Evolutionary conservation across 2,329 filamentous ascomycete genomes (phyloP).

Genomic region (Cladorrhinum sp.): DNA sequence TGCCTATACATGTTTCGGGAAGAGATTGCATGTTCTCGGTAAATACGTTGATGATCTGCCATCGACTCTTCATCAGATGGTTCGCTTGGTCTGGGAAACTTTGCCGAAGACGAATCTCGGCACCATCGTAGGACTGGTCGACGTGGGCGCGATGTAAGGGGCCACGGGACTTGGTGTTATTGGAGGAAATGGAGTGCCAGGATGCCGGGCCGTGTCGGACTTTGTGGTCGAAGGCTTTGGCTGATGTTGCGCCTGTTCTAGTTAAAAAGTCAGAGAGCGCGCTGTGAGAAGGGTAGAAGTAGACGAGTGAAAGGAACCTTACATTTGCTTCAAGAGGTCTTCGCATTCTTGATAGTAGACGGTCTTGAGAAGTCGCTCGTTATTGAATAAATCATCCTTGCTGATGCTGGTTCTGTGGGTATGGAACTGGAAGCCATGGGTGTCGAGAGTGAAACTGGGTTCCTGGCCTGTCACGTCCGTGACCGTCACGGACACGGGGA

Average conservation of each 20-base stretch:
- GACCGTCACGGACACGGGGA: constrained; percentile 40
- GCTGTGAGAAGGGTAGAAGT: not conserved
- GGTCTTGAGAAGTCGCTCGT: constrained; percentile 57
- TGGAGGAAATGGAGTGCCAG: constrained; percentile 62
- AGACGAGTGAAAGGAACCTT: not conserved
- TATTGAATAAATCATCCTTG: constrained; percentile 32
- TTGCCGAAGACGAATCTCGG: constrained; percentile 12
- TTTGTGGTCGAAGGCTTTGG: constrained; percentile 29
- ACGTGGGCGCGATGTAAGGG: constrained; percentile 22
- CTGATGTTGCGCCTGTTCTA: constrained; percentile 26
- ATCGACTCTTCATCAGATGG: constrained; percentile 29
- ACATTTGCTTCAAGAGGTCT: constrained; percentile 55
- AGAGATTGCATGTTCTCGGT: too few relatives aligned
- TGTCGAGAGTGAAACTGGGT: constrained; percentile 39
- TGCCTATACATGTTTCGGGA: not conserved
- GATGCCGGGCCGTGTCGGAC: constrained; percentile 29
- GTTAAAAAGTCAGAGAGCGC: not conserved
- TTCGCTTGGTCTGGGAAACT: constrained; percentile 13
- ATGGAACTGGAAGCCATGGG: constrained; percentile 38
- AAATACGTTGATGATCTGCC: constrained; percentile 38
- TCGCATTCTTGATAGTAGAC: constrained; percentile 73
- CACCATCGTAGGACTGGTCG: constrained; percentile 25
- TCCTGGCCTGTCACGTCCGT: constrained; percentile 40
- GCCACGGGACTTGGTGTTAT: constrained; percentile 56
- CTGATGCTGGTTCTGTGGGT: constrained; percentile 29